Conservation (phyloP, 805 yeast species). For the Saturnispora mendoncae region DNA sequence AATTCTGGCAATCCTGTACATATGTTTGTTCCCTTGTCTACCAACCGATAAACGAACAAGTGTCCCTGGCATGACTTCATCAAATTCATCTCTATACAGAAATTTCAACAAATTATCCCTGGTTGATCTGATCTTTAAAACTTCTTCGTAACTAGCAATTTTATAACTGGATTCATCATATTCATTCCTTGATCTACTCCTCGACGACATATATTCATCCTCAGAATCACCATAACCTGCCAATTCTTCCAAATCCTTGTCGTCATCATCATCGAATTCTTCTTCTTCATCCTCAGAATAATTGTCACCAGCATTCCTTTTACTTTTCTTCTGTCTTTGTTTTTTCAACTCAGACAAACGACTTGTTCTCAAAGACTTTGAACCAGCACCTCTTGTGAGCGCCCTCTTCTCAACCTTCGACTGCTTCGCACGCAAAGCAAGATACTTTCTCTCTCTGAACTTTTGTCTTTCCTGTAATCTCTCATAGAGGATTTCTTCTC, state of each 20-base stretch:
- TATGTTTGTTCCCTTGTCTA: constrained; percentile 48
- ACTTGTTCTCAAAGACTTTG: constrained; percentile 27
- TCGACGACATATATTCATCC: constrained; percentile 25
- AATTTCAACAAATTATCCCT: constrained; percentile 66
- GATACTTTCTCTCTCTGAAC: constrained; percentile 71
- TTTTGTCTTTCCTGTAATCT: constrained; percentile 89
- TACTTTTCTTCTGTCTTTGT: constrained; percentile 29
- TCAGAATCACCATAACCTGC: constrained; percentile 32
- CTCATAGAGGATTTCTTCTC: constrained; percentile 86
- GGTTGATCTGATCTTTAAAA: constrained; percentile 59
- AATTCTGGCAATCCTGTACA: constrained; percentile 78
- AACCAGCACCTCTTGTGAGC: constrained; percentile 22
- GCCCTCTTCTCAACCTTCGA: constrained; percentile 33
- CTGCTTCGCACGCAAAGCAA: constrained; percentile 72
- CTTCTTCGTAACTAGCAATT: constrained; percentile 49
- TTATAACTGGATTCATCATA: constrained; percentile 30
- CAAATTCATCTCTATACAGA: constrained; percentile 77
- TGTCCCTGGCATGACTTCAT: constrained; percentile 58
- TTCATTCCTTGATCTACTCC: constrained; percentile 29
- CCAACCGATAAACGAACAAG: constrained; percentile 83
- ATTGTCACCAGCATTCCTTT: constrained; percentile 15
- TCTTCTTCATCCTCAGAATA: constrained; percentile 32
- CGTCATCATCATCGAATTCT: constrained; percentile 34
- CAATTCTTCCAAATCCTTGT: constrained; percentile 27
- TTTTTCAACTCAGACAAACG: constrained; percentile 29